Base-by-base conservation (phyloP, 805 yeast species). In the Yarrowia deformans region DNA sequence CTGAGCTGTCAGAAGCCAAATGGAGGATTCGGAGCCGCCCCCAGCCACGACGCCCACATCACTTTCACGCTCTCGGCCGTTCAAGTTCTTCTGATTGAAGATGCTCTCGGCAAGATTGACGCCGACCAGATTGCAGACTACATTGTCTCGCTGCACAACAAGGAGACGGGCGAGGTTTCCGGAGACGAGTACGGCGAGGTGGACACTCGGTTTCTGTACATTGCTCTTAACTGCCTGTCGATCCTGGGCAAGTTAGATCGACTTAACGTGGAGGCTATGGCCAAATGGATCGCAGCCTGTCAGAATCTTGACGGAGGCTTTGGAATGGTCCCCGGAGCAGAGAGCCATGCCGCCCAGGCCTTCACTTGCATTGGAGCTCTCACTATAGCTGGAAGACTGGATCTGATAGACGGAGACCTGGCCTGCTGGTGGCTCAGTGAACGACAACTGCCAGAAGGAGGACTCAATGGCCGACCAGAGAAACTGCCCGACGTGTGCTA, bases 401-500 rank as follows among this genome's bases (percentile, higher is more conserved):
- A 90, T 72, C 71, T 75, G 3, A 75, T 86, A 34, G 79, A 83
- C 67, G 69, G 73, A 7, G 79, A 78, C 39, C 77, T 84, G 58
- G 81, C 91, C 13, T 87, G 88, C 2, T 87, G 90, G 86, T 95
- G 99, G 98, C 81, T 95, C 19, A 84, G 94, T 74, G 98, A 95
- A 76, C 81, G 99, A 70, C 99, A 95, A 78, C 84, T 91, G 9
- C 83, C 85, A 7, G 84, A 84, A 37, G 99, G 99, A 7, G 99
- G 99, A 0, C 82, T 95, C 69, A 95, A 95, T 76, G 99, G 99
- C 0, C 84, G 99, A 64, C 97, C 98, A 0, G 97, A 95, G 70
- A 95, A 95, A 77, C 80, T 92, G 19, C 97, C 98, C 0, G 99
- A 95, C 78, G 97, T 91, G n/a, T 95, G 99, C 77, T 95, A 95